Percentiles rank a stretch among this genome's conserved stretches.
Conservation (phyloP, 805 yeast species). For the Nakazawaea ambrosiae region DNA sequence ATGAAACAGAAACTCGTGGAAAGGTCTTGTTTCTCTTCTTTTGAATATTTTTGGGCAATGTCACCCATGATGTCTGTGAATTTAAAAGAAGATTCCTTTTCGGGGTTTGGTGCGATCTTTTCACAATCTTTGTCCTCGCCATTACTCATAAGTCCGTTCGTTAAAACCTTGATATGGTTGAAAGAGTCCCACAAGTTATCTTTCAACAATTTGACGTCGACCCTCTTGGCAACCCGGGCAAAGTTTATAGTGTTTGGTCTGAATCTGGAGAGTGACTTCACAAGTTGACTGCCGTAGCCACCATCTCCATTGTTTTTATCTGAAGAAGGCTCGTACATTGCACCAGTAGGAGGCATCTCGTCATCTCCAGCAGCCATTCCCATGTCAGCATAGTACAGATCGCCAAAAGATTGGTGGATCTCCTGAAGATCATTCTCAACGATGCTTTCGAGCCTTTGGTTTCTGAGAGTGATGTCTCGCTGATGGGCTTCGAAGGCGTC, state of each 20-base stretch:
- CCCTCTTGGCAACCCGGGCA: slow-evolving; percentile 41
- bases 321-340: too few species aligned
- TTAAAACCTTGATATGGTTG: neutral
- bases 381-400: slow-evolving; percentile 21
- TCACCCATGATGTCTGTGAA: slow-evolving; percentile 29
- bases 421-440: slow-evolving; percentile 16
- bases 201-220: slow-evolving; percentile 39
- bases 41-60: slow-evolving; percentile 28
- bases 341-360: slow-evolving; percentile 31
- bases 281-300: slow-evolving; percentile 15
- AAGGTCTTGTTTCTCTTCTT: slow-evolving; percentile 31
- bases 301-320: too few species aligned
- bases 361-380: slow-evolving; percentile 18
- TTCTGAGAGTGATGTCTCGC: neutral
- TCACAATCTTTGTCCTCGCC: slow-evolving; percentile 11
- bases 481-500: slow-evolving; percentile 25
- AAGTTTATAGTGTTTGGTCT: slow-evolving; percentile 31
- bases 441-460: slow-evolving; percentile 11
- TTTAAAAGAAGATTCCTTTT: slow-evolving; percentile 7
- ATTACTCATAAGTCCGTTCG: too few species aligned
- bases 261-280: slow-evolving; percentile 10
- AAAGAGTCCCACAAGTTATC: slow-evolving; percentile 34
- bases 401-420: slow-evolving; percentile 17
- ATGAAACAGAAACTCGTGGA: slow-evolving; percentile 46
- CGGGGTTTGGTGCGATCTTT: neutral